These are phyloP conservation scores for Pittosporum tobira DNA, from an alignment of 129 eudicot genomes.

Conservation along the genomic window DNA sequence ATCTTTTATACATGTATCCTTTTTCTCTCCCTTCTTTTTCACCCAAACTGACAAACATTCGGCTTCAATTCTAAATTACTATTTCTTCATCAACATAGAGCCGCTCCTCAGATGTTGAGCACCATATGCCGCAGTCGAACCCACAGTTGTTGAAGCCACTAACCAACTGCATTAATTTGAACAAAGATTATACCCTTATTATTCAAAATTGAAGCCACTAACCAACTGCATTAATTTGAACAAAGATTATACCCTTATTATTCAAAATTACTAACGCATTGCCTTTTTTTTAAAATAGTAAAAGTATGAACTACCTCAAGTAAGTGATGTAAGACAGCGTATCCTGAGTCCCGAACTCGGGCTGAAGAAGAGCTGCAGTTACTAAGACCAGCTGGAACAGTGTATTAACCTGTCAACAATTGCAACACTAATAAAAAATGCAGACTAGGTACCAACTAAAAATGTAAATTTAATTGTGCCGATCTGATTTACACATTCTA, in stretches of 20 bases:
- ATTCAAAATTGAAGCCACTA: conserved; percentile 44
- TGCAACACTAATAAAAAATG: background rate
- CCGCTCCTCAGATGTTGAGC: conserved; percentile 43
- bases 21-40: too few relatives aligned
- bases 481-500: background rate
- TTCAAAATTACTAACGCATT: too few relatives aligned
- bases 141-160: conserved; percentile 78
- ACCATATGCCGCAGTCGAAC: conserved; percentile 85
- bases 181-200: background rate
- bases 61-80: too few relatives aligned
- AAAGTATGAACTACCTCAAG: conserved; percentile 43
- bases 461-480: background rate
- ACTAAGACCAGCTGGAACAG: conserved; percentile 79
- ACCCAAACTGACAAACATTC: too few relatives aligned
- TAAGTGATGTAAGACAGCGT: conserved; percentile 61
- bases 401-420: conserved; percentile 66
- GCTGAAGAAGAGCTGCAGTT: conserved; percentile 88
- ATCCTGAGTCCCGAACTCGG: conserved; percentile 72
- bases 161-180: conserved; percentile 52
- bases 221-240: conserved; percentile 48
- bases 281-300: too few relatives aligned
- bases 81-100: conserved; percentile 15
- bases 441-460: background rate
- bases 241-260: background rate
- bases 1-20: too few relatives aligned